Evolutionary conservation across 306 rosid species (phyloP).

Genomic region (Castanea sativa): DNA sequence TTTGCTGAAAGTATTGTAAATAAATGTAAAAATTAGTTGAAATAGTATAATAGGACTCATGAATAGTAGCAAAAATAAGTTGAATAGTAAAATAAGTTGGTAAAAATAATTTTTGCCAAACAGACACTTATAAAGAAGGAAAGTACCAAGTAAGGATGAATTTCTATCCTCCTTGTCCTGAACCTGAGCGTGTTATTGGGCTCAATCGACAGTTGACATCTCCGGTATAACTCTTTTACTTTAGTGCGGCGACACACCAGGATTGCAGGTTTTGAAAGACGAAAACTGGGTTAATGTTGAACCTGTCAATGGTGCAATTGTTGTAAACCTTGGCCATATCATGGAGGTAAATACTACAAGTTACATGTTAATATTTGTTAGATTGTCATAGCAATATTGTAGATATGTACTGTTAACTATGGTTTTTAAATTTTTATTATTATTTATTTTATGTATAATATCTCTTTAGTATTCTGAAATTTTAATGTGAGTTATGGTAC

Average conservation of each 20-base stretch:
- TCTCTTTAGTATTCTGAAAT: too few relatives aligned
- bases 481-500: too few relatives aligned
- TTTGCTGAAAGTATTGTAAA: too few relatives aligned
- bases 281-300: slow-evolving; percentile 40
- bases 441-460: too few relatives aligned
- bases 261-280: slow-evolving; percentile 43
- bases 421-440: too few relatives aligned
- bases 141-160: slow-evolving; percentile 38
- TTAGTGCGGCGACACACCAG: slow-evolving; percentile 33
- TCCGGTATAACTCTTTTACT: slow-evolving; percentile 41
- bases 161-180: slow-evolving; percentile 45
- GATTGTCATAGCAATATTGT: too few relatives aligned
- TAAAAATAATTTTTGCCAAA: too few relatives aligned
- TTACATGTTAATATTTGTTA: too few relatives aligned
- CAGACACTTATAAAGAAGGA: slow-evolving; percentile 28
- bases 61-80: too few relatives aligned
- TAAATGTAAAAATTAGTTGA: too few relatives aligned
- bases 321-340: slow-evolving; percentile 42
- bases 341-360: slow-evolving; percentile 26
- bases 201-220: slow-evolving; percentile 40
- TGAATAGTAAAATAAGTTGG: too few relatives aligned
- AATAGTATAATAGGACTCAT: fast-evolving
- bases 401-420: too few relatives aligned
- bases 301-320: slow-evolving; percentile 41
- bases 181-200: slow-evolving; percentile 47